A percentile compares a stretch with the other conserved stretches of the same genome.
Conservation (phyloP, 345 rosid species). For the Microcos paniculata region DNA sequence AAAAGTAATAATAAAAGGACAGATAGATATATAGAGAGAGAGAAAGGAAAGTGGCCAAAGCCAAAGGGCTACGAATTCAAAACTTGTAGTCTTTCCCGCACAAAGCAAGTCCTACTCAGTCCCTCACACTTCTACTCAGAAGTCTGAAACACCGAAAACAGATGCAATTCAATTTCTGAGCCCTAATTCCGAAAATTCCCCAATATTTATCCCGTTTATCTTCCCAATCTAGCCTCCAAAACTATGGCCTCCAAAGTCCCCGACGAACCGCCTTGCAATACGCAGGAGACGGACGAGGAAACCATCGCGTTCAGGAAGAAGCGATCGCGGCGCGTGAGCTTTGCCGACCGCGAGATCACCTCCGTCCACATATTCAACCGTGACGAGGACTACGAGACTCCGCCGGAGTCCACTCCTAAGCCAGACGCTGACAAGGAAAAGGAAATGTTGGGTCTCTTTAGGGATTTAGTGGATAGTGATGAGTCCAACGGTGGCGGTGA, state of each 20-base stretch:
- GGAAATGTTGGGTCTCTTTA: slow-evolving; percentile 47
- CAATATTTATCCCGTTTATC: no score
- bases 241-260: slow-evolving; percentile 47
- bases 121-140: background rate
- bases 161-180: slow-evolving; percentile 21
- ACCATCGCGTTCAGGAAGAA: slow-evolving; percentile 59
- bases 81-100: slow-evolving; percentile 14
- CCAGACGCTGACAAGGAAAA: slow-evolving; percentile 29
- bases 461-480: slow-evolving; percentile 56
- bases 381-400: slow-evolving; percentile 86
- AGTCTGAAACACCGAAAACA: background rate
- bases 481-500: slow-evolving; percentile 35
- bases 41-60: slow-evolving; percentile 17
- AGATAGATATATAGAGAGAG: no score
- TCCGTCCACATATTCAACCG: slow-evolving; percentile 87
- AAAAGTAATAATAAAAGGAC: no score
- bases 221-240: background rate
- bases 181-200: slow-evolving; percentile 33
- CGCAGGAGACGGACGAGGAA: slow-evolving; percentile 70
- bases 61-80: slow-evolving; percentile 13
- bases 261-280: slow-evolving; percentile 43
- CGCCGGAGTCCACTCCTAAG: slow-evolving; percentile 39
- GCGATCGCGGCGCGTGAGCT: slow-evolving; percentile 92
- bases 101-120: slow-evolving; percentile 4
- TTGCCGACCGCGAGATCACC: slow-evolving; percentile 90